A percentile compares a stretch with the other conserved stretches of the same genome.
Conservation (phyloP, 331 rosid species). For the Acacia pycnantha region DNA sequence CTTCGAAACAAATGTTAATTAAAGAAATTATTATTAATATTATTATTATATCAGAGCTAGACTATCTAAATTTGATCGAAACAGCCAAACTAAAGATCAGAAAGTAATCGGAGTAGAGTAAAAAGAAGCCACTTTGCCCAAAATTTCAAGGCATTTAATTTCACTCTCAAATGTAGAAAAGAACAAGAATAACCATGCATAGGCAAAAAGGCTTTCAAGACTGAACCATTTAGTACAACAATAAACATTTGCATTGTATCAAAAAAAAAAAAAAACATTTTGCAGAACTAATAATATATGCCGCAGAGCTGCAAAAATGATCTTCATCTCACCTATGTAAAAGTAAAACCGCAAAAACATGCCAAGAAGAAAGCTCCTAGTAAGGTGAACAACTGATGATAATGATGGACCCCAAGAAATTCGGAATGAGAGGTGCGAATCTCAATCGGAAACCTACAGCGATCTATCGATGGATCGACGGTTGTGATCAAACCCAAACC, state of each 20-base stretch:
- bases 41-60: too few species aligned
- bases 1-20: too few species aligned
- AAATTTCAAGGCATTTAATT: not conserved
- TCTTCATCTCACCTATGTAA: slow-evolving; percentile 30
- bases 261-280: too few species aligned
- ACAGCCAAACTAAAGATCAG: not conserved
- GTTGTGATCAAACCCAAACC: slow-evolving; percentile 87
- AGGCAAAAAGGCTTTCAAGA: not conserved
- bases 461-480: slow-evolving; percentile 70
- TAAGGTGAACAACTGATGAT: slow-evolving; percentile 31
- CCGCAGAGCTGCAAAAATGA: slow-evolving; percentile 32
- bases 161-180: not conserved
- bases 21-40: too few species aligned
- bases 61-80: not conserved
- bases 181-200: not conserved
- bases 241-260: slow-evolving; percentile 2
- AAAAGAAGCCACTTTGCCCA: not conserved
- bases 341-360: slow-evolving; percentile 28
- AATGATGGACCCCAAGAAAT: slow-evolving; percentile 18
- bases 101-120: not conserved
- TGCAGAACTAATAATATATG: slow-evolving; percentile 15
- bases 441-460: slow-evolving; percentile 77
- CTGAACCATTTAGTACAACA: slow-evolving; percentile 21
- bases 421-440: slow-evolving; percentile 52
- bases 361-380: slow-evolving; percentile 42